Base-by-base conservation (phyloP, 306 rosid genomes). In the Castanea crenata region DNA sequence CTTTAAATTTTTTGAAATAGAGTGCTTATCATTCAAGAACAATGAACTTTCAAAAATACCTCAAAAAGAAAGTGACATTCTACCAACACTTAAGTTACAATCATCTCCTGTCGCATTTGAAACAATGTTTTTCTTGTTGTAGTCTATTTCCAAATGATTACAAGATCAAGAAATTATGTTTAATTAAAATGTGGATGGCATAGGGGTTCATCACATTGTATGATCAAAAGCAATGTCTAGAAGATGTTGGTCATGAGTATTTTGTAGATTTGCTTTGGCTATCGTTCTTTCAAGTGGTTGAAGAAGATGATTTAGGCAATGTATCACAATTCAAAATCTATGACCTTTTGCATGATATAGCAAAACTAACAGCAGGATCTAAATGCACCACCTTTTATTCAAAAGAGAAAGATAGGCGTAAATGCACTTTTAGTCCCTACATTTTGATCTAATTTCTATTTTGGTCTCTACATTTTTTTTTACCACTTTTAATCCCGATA, bases 281-380 rank as follows among this genome's bases (percentile, higher is more conserved):
- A 32, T 71, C 76, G 13, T 64, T 74, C 41, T 65, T 80, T 25
- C 59, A 44, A 21, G 4, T 5, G 32, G 69, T 15, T 9, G 9
- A 9, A 5, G 4, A 10, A n/a, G 20, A 20, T 73, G 11, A 10
- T 20, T 0, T 0, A 1, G 74, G 23, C 3, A n/a, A 51, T 2
- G 13, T 52, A n/a, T 0, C 0, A 0, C 0, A 19, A 11, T 51
- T 52, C 41, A 73, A 79, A 62, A 73, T 79, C 51, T 78, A 79
- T 6, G 74, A 73, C 56, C 41, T 79, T 11, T 51, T 79, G 78
- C 83, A 79, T 25, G 83, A 79, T 64, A 74, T 79, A 10, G 83
- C 83, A 21, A 5, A 9, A 23, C 52, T 27, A 21, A 78, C 64
- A 4, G 69, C 74, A 8, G 74, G 38, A 74, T 68, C 74, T 3